Evolutionary conservation across 1,284 basidiomycete species (phyloP).

Genomic region (Fomitiporia mediterranea): DNA sequence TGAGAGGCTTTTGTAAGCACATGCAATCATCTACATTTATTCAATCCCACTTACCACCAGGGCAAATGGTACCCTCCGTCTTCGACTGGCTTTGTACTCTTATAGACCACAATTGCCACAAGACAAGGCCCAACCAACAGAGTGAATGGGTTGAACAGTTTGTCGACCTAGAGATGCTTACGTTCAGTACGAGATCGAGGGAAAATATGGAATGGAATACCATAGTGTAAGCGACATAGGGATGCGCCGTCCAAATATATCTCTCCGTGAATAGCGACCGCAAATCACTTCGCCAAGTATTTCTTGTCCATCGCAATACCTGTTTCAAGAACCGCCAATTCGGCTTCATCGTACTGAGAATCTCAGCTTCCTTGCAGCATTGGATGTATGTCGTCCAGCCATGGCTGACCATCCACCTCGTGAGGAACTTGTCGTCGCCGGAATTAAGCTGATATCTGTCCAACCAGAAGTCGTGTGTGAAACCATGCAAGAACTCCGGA

Average conservation of each 20-base stretch:
- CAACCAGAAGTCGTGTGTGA: constrained; percentile 91
- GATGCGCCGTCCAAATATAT: constrained; percentile 83
- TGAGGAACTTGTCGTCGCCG: constrained; percentile 91
- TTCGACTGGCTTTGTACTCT: constrained; percentile 65
- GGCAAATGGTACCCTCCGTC: constrained; percentile 84
- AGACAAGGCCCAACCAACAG: constrained; percentile 78
- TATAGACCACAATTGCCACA: constrained; percentile 71
- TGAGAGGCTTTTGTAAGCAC: constrained; percentile 28
- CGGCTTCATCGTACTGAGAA: constrained; percentile 91
- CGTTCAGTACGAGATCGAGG: constrained; percentile 16
- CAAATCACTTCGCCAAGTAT: constrained; percentile 89
- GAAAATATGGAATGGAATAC: constrained; percentile 33
- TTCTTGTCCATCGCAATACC: constrained; percentile 87
- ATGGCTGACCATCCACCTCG: constrained; percentile 93
- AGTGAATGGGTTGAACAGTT: constrained; percentile 87
- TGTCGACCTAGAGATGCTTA: constrained; percentile 59
- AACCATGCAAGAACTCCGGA: constrained; percentile 86
- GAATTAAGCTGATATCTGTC: constrained; percentile 91
- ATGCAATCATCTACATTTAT: constrained; percentile 16
- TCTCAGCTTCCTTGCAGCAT: constrained; percentile 84
- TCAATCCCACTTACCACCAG: constrained; percentile 65
- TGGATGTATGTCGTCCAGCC: constrained; percentile 94
- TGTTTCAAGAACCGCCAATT: constrained; percentile 94
- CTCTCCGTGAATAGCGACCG: constrained; percentile 85
- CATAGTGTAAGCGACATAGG: constrained; percentile 91